phyloP scores from a whole-genome alignment of 1,284 basidiomycete genomes.

The Cystobasidium pallidum region DNA sequence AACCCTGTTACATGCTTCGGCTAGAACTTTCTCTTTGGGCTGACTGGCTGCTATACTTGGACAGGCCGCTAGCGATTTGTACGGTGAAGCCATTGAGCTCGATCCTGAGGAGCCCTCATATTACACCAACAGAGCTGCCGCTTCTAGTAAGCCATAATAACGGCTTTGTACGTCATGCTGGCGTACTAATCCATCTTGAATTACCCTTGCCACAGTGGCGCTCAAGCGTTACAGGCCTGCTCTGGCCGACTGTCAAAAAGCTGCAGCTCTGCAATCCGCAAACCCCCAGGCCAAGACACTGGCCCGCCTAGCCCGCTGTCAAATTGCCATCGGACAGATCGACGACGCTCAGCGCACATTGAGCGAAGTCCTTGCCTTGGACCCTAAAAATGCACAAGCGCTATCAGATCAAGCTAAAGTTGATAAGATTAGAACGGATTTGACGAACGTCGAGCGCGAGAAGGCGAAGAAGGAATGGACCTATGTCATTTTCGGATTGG shows the following conservation, averaged over 20 bases:
- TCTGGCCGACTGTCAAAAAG: constrained; percentile 75
- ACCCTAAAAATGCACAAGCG: constrained; percentile 58
- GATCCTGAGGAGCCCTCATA: constrained; percentile 73
- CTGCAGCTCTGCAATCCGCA: constrained; percentile 67
- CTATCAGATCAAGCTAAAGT: constrained; percentile 29
- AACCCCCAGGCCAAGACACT: constrained; percentile 67
- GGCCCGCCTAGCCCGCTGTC: constrained; percentile 75
- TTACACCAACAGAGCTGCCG: constrained; percentile 81
- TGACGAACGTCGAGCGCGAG: constrained; percentile 64
- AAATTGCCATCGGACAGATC: constrained; percentile 71
- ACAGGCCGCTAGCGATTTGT: constrained; percentile 70
- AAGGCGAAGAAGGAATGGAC: constrained; percentile 60
- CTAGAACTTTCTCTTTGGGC: not conserved
- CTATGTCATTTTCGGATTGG: constrained; percentile 53
- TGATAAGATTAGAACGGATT: constrained; percentile 39
- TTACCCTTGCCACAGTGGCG: constrained; percentile 60
- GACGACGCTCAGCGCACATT: constrained; percentile 62
- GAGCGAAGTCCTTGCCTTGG: constrained; percentile 52
- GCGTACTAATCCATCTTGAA: not conserved
- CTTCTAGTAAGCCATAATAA: constrained; percentile 61
- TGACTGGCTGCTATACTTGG: constrained; percentile 10
- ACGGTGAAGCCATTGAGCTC: constrained; percentile 74
- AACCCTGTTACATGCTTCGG: not conserved
- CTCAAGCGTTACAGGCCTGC: constrained; percentile 74
- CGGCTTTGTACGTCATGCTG: not conserved